Conservation (phyloP, 805 yeast species). For the Cyberlindnera maritima region DNA sequence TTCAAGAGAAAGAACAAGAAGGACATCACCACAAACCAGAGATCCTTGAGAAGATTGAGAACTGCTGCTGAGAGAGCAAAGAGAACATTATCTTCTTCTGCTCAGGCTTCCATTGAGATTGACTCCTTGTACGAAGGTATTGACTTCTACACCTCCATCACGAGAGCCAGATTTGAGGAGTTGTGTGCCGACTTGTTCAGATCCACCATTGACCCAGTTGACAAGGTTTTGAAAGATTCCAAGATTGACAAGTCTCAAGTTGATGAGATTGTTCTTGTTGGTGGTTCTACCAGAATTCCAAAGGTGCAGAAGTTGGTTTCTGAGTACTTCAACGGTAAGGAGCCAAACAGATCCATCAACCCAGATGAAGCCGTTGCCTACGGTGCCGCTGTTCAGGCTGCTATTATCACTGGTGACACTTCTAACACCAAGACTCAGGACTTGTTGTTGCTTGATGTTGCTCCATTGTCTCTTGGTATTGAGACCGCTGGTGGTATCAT, state of each 20-base stretch:
- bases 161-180: slow-evolving; percentile 99
- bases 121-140: slow-evolving; percentile 96
- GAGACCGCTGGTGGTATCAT: slow-evolving; percentile 99
- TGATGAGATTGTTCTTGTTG: slow-evolving; percentile 93
- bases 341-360: slow-evolving; percentile 96
- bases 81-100: slow-evolving; percentile 96
- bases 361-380: slow-evolving; percentile 91
- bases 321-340: slow-evolving; percentile 98
- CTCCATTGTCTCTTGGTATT: slow-evolving; percentile 97
- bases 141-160: slow-evolving; percentile 95
- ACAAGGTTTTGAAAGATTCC: slow-evolving; percentile 91
- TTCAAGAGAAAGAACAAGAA: slow-evolving; percentile 98
- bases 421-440: slow-evolving; percentile 89
- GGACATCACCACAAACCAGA: slow-evolving; percentile 89
- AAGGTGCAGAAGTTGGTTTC: slow-evolving; percentile 95
- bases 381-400: slow-evolving; percentile 91
- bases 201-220: slow-evolving; percentile 93
- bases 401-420: slow-evolving; percentile 79
- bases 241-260: slow-evolving; percentile 90
- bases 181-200: slow-evolving; percentile 95
- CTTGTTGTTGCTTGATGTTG: slow-evolving; percentile 94
- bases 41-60: slow-evolving; percentile 97
- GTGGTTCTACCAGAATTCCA: slow-evolving; percentile 99
- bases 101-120: slow-evolving; percentile 95
- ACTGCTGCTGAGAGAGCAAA: slow-evolving; percentile 99